Base-by-base conservation (phyloP, 257 asterid species). In the Lantana camara region DNA sequence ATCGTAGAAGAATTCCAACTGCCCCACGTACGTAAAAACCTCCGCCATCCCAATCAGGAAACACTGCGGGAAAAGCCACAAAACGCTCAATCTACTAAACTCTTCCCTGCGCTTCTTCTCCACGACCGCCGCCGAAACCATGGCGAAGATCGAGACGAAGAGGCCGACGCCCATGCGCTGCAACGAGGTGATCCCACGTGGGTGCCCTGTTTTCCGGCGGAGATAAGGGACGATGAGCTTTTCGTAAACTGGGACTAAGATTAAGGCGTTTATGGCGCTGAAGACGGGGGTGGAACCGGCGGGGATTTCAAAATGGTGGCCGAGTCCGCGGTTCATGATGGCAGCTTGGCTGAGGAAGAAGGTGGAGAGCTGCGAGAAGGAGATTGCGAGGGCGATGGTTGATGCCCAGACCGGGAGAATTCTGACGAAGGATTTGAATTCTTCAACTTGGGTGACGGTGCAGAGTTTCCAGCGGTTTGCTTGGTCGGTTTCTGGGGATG, bases 1-100 rank as follows among this genome's bases (percentile, higher is more conserved):
- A 0, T 89, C 90, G 52, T 86, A 89, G 74, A 89, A 89, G 20
- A 88, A 85, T 44, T 88, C 96, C 15, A 88, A 45, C 70, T 88
- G 96, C 17, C 96, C 96, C 9, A 89, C 96, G 40, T 89, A 89
- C 0, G 95, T 71, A 20, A 89, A 89, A 11, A 89, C 90, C 59
- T 89, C 96, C 0, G 96, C 95, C 19, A 74, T 74, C 14, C 95
- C 95, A 0, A 86, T 54, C 0, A 89, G 72, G 12, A 89, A 86
- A 17, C 77, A 84, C 67, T 89, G 96, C 0, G 96, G 96, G 48
- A 89, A 82, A 24, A 89, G 38, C 96, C 96, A 84, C 56, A 86
- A 84, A 3, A 86, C 81, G 9, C 82, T 80, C 64, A 74, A 0
- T 6, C 40, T 12, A 12, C 64, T 9, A 40, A 19, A 7, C 15